phyloP scores from a whole-genome alignment of 768 basidiomycete genomes.

The Plicaturopsis crispa region DNA sequence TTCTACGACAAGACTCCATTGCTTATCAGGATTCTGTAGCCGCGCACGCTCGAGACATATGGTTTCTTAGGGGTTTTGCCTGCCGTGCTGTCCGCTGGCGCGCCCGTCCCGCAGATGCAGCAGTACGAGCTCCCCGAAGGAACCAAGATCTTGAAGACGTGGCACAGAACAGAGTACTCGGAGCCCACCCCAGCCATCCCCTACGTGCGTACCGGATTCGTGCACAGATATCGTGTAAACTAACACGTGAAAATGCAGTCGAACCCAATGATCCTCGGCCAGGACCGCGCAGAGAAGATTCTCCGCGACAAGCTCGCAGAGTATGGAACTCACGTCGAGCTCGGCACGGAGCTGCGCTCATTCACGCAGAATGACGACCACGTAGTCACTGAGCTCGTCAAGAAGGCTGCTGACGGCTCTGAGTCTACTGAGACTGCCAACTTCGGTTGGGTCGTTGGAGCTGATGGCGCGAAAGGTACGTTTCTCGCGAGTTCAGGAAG shows the following conservation, averaged over 20 bases:
- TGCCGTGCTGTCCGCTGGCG: constrained; percentile 7
- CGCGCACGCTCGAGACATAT: constrained; percentile 18
- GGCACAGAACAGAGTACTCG: neutral
- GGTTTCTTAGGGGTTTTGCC: constrained; percentile 15
- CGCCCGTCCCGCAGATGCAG: neutral
- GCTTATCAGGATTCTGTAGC: no score
- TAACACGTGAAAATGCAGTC: constrained; percentile 7
- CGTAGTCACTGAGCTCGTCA: constrained; percentile 28
- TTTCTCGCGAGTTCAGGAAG: no score
- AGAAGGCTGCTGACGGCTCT: constrained; percentile 13
- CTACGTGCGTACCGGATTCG: constrained; percentile 3
- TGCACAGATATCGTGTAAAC: neutral
- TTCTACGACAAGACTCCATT: no score
- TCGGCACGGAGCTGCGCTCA: constrained; percentile 36
- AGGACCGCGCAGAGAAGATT: constrained; percentile 24
- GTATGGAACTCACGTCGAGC: constrained; percentile 28
- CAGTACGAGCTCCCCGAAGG: constrained; percentile 9
- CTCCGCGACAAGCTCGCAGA: constrained; percentile 26
- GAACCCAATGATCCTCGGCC: constrained; percentile 15
- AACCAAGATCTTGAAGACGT: constrained; percentile 1
- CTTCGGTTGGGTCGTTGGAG: constrained; percentile 33
- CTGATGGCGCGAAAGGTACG: constrained; percentile 40
- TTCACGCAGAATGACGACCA: constrained; percentile 29
- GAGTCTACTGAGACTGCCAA: constrained; percentile 19
- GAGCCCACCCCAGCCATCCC: constrained; percentile 11